Evolutionary conservation across 305 asterid species (phyloP).

Genomic region (Solanum hybrid): DNA sequence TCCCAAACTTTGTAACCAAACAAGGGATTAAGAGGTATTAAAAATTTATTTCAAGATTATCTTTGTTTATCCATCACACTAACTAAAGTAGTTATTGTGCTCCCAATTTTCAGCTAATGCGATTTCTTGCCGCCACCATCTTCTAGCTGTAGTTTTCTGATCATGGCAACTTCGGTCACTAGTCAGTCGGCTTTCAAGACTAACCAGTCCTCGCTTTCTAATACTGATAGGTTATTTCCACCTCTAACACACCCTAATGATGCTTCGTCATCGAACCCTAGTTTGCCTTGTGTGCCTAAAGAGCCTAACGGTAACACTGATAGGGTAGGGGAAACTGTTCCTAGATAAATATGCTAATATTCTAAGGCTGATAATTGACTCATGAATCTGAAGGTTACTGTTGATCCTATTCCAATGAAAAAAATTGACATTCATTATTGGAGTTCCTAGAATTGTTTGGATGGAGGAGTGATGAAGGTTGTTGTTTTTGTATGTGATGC

Average conservation of each 20-base stretch:
- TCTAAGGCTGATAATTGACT: not conserved
- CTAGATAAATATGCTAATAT: not conserved
- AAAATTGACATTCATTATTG: not conserved
- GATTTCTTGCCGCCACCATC: not conserved
- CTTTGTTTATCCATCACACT: not conserved
- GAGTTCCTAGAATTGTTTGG: not conserved
- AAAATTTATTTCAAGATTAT: not conserved
- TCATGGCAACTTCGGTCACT: not conserved
- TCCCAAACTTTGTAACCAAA: not conserved
- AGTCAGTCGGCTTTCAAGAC: not conserved
- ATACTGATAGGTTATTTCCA: not conserved
- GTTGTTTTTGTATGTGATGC: too few relatives aligned
- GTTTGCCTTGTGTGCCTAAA: not conserved
- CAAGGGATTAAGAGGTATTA: not conserved
- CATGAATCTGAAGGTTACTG: not conserved
- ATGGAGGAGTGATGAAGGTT: not conserved
- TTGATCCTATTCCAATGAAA: not conserved
- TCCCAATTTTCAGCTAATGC: not conserved
- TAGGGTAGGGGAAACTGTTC: not conserved
- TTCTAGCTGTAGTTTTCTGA: not conserved
- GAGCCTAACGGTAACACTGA: not conserved
- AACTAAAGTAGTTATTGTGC: not conserved
- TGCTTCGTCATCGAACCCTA: not conserved
- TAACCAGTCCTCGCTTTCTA: not conserved
- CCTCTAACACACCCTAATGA: not conserved